Evolutionary conservation across 331 rosid genomes (phyloP).

Genomic region (Rhamnella rubrinervis): DNA sequence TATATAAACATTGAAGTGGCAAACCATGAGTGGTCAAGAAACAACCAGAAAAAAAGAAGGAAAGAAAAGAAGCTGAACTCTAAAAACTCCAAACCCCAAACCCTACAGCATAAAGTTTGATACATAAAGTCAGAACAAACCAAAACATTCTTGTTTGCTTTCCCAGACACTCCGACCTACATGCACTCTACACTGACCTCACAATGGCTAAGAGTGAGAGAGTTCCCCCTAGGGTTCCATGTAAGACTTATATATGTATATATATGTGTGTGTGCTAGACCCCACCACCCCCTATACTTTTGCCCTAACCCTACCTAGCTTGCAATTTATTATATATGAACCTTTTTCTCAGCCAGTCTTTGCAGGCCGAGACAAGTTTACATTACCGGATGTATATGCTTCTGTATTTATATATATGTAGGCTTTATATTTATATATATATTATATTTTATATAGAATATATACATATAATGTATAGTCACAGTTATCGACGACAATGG

Average conservation of each 20-base stretch:
- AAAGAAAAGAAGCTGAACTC: constrained; percentile 1
- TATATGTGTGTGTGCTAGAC: no score
- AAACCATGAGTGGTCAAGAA: constrained; percentile 36
- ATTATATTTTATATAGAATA: background rate
- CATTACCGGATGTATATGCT: constrained; percentile 14
- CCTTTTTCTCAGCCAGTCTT: constrained; percentile 11
- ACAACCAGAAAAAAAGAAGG: constrained; percentile 17
- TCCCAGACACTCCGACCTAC: constrained; percentile 30
- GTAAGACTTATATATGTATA: background rate
- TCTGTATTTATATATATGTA: no score
- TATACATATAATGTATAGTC: constrained; percentile 15
- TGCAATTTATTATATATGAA: constrained; percentile 5
- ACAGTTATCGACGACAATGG: constrained; percentile 30
- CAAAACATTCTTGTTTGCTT: constrained; percentile 79
- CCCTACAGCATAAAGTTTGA: constrained; percentile 18
- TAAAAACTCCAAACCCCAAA: constrained; percentile 22
- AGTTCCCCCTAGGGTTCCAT: constrained; percentile 32
- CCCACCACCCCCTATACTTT: background rate
- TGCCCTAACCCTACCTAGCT: background rate
- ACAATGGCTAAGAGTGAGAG: constrained; percentile 17
- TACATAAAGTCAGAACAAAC: constrained; percentile 39
- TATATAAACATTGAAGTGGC: background rate
- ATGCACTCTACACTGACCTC: constrained; percentile 8
- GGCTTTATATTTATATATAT: background rate
- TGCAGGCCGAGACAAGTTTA: constrained; percentile 36